Evolutionary conservation across 768 basidiomycete species (phyloP), one percentile per base, ranked within the genome.

Genomic region (Leccinum olivaceopallidum): DNA sequence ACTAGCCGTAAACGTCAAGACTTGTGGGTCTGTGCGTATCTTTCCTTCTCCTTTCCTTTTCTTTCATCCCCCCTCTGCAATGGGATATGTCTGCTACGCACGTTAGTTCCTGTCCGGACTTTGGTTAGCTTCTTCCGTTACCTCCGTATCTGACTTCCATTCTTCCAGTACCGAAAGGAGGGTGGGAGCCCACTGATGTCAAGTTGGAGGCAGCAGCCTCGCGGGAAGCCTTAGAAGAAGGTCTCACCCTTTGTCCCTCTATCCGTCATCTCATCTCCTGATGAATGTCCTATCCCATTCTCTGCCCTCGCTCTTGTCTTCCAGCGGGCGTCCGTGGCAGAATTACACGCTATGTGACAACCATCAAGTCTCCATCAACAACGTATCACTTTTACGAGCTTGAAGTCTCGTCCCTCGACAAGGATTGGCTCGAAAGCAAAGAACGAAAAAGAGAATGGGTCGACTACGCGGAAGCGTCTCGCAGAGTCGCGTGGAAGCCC

Each of bases 211-310:
- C 85, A 79, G 92, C 92, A 73, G 92, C 92, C 79, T 89, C 85
- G 70, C 85, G 92, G 76, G 92, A 94, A 86, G 92, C 92, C 78
- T 81, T 89, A 76, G 92, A 94, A 90, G 92, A 94, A 94, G 92
- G 92, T 94, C 90, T 86, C 86, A 86, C 85, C 85, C 80, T 85
- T 88, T 85, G 80, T 83, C 83, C 86, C 81, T 86, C 80, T 86
- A 76, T 83, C 79, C 82, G 84, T 88, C 83, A 80, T 81, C 80
- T 82, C 83, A 78, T 77, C 82, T 85, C 86, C 85, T 88, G 81
- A 88, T 85, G 76, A 77, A 70, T 78, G 71, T 78, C 79, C 75
- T 76, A 77, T 72, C 73, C 76, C 70, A 71, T 75, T 74, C 66
- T 52, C 72, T 71, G 66, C 69, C 66, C 63, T 62, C 64, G 69